phyloP scores from a whole-genome alignment of 2,329 filamentous ascomycete species.

The Hymenoscyphus fructigenus region DNA sequence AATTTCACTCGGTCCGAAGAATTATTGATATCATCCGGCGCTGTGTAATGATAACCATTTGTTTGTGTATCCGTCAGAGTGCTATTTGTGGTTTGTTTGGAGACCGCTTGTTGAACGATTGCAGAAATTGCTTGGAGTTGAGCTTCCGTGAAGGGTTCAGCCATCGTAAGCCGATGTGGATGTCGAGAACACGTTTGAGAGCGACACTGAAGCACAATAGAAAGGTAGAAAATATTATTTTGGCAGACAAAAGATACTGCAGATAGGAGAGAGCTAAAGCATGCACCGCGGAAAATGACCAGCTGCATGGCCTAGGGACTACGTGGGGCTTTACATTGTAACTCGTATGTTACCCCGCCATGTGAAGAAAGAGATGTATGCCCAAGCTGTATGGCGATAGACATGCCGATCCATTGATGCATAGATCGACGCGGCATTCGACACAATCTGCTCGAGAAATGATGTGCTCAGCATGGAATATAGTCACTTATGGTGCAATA shows the following conservation, averaged over 20 bases:
- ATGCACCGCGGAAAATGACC: not conserved
- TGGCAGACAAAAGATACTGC: not conserved
- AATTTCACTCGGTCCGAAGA: conserved; percentile 44
- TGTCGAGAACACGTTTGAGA: not conserved
- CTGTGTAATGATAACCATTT: conserved; percentile 27
- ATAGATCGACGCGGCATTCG: not conserved
- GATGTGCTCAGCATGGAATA: not conserved
- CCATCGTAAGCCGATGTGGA: not conserved
- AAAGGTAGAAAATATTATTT: not conserved
- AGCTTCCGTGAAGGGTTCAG: conserved; percentile 14
- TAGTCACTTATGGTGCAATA: not conserved
- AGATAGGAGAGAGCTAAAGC: not conserved
- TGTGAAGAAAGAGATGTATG: not conserved
- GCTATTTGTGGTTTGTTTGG: too few relatives aligned
- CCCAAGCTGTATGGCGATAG: too few relatives aligned
- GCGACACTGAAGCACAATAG: not conserved
- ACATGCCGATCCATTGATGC: not conserved
- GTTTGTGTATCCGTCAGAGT: too few relatives aligned
- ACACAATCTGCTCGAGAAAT: not conserved
- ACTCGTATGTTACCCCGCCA: not conserved
- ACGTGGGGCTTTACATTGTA: not conserved
- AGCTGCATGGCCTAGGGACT: not conserved
- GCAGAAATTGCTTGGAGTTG: conserved; percentile 16
- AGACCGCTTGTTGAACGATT: conserved; percentile 14
- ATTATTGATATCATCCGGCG: conserved; percentile 41